Evolutionary conservation across 2,329 filamentous ascomycete species (phyloP), one percentile per base, ranked within the genome.

Genomic region (Saccharata proteae): DNA sequence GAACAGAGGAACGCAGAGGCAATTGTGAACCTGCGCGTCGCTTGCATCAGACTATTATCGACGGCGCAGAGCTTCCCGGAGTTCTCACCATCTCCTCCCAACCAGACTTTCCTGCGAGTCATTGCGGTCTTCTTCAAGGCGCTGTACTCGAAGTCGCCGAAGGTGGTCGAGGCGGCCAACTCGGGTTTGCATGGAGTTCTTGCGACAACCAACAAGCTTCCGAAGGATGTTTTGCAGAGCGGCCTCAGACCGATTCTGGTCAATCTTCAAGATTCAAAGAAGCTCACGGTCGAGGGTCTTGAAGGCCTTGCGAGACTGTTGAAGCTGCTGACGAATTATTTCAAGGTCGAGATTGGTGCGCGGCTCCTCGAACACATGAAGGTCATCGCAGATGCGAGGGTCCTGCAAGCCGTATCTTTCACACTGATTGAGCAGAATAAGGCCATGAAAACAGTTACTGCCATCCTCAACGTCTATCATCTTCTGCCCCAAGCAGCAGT

Each of bases 101-200:
- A 80, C 41, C 65, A 68, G 23, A 72, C 65, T 22, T 65, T 74
- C 26, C 55, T 55, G 19, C 56, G 55, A 18, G 93, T 96, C 28
- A 86, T 98, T 12, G 77, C 82, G 0, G 85, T 96, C 2, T 98
- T 98, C 61, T 99, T 99, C 69, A 96, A 94, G 50, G 92, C 83
- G 21, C 65, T 98, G 1, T 98, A 98, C 54, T 88, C 84, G 0
- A 85, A 92, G 48, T 92, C 86, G 3, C 77, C 80, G 27, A 82
- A 86, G 23, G 93, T 93, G 3, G 92, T 94, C 32, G 82, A 90
- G 36, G 88, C 90, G 4, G 90, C 92, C 5, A 93, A 94, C 49
- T 77, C 83, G 39, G 88, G 88, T 3, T 57, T 99, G 36, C 85
- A 83, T 46, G 80, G 81, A 15, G 86, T 96, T 6, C 68, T 99